Base-by-base conservation (phyloP, 768 basidiomycete species). In the Leccinellum albellum region DNA sequence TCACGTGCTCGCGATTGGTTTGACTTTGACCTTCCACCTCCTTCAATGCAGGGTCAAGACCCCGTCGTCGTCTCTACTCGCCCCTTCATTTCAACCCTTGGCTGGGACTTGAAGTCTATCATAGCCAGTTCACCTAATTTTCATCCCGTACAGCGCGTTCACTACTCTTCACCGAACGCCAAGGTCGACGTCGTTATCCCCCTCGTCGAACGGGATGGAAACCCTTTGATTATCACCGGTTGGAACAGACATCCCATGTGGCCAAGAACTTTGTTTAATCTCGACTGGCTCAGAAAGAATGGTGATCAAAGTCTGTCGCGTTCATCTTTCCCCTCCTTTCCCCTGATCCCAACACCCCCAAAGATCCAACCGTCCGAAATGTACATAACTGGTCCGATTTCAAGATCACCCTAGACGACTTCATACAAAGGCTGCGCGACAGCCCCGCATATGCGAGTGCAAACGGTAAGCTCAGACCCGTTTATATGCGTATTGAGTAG, bases 281-380 rank as follows among this genome's bases (percentile, higher is more conserved):
- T 83, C 2, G 82, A 86, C 13, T 82, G 82, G 78, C 75, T 91
- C 14, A 57, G 64, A 15, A 58, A 67, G 20, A 58, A 82, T 54
- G 69, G 75, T 1, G 60, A 61, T 53, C 61, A 64, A 59, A 63
- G 70, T 74, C 15, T 29, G 64, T 56, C 26, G 6, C 14, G 2
- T 29, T 35, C 29, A 12, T 52, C 20, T 17, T 23, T 23, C 15
- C 14, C 14, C 15, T 4, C n/a, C 12, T 42, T 54, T 24, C 54
- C 40, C 40, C 57, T 58, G 31, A 74, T 33, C 6, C 42, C 26
- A 42, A 42, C 6, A 23, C 24, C 45, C 21, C n/a, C 28, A 15
- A 31, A 89, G 88, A 77, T 12, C 80, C 87, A 23, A 67, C 67
- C 20, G 87, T 82, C 28, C 82, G 90, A 31, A 87, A 93, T 59